phyloP scores from a whole-genome alignment of 2,329 filamentous ascomycete genomes.

The Pseudonectria foliicola region DNA sequence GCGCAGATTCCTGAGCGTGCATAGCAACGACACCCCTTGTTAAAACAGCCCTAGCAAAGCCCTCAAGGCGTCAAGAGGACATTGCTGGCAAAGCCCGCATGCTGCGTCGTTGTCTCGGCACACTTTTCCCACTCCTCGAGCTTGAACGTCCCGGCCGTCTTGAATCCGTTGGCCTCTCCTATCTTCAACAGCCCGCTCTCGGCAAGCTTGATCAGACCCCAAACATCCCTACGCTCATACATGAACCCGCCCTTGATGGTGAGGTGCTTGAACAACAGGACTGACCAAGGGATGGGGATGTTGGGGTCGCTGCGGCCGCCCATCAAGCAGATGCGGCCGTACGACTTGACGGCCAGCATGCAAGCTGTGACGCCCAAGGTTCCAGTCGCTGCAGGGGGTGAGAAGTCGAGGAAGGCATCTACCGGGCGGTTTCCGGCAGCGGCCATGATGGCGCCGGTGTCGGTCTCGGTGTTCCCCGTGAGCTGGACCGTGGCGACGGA shows the following conservation, averaged over 20 bases:
- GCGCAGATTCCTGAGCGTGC: no score
- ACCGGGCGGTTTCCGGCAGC: constrained; percentile 21
- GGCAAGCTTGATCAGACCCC: constrained; percentile 6
- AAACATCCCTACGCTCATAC: constrained; percentile 24
- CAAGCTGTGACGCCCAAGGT: constrained; percentile 32
- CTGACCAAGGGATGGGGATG: constrained; percentile 12
- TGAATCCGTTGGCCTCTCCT: constrained; percentile 9
- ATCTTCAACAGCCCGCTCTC: constrained; percentile 11
- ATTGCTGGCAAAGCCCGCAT: constrained; percentile 8
- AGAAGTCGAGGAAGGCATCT: constrained; percentile 40
- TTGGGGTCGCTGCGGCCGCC: constrained; percentile 23
- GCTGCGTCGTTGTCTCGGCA: constrained; percentile 7
- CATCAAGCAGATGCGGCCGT: constrained; percentile 18
- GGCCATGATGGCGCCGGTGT: constrained; percentile 28
- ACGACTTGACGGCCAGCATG: constrained; percentile 27
- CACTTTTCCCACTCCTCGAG: constrained; percentile 13
- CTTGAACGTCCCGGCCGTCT: constrained; percentile 5
- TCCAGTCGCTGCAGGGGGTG: constrained; percentile 29
- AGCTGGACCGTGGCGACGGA: constrained; percentile 33
- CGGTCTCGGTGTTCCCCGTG: constrained; percentile 31
- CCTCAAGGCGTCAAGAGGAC: constrained; percentile 6
- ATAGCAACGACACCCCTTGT: no score
- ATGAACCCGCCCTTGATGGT: constrained; percentile 34
- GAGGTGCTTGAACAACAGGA: constrained; percentile 25
- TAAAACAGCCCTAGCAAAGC: no score